Evolutionary conservation across 2,329 filamentous ascomycete species (phyloP).

Genomic region (Apiospora rasikravindrae): DNA sequence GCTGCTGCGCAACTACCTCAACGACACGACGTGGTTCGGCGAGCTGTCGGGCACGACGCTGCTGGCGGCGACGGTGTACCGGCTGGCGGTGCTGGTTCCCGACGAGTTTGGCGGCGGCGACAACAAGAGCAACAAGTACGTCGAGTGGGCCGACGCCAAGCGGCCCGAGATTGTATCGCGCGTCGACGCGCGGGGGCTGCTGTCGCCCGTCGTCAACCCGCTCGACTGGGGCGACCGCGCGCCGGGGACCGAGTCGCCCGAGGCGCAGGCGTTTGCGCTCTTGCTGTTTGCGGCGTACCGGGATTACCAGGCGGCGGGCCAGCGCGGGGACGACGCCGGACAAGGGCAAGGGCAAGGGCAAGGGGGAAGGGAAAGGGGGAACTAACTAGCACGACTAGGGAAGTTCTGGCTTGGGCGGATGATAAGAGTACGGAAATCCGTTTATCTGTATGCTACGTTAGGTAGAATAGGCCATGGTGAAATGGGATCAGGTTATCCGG

Average conservation of each 20-base stretch:
- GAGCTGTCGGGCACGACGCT: conserved; percentile 55
- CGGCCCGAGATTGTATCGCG: conserved; percentile 40
- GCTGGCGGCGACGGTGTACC: conserved; percentile 49
- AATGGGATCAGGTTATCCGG: no score
- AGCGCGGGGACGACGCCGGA: no score
- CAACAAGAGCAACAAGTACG: conserved; percentile 32
- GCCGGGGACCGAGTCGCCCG: conserved; percentile 41
- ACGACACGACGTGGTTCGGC: conserved; percentile 49
- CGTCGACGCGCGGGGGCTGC: conserved; percentile 44
- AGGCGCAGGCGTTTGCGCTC: conserved; percentile 50
- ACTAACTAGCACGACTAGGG: no score
- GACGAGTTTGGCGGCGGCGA: conserved; percentile 34
- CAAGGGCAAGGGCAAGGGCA: neutral
- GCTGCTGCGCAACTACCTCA: conserved; percentile 53
- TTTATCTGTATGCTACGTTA: no score
- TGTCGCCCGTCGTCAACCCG: conserved; percentile 48
- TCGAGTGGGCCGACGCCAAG: conserved; percentile 49
- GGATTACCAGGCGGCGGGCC: conserved; percentile 37
- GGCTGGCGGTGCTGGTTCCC: conserved; percentile 49
- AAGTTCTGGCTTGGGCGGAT: no score
- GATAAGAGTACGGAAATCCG: no score
- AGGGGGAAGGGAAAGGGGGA: neutral
- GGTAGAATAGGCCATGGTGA: no score
- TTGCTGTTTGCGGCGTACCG: conserved; percentile 48
- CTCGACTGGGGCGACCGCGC: conserved; percentile 42